Evolutionary conservation across 371 early-diverging fungal species (phyloP).

Genomic region (Neoconidiobolus thromboides): DNA sequence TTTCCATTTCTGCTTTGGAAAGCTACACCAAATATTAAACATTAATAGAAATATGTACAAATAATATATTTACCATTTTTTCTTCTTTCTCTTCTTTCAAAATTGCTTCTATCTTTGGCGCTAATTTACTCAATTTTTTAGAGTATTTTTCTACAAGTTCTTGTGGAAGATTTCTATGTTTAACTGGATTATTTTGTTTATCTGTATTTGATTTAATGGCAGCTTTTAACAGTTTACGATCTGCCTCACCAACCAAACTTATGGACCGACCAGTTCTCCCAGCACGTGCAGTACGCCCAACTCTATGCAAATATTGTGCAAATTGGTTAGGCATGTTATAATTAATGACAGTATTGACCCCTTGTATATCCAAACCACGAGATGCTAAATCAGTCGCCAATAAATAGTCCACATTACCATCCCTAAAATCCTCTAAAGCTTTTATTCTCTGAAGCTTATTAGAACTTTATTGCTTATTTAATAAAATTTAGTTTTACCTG

Average conservation of each 20-base stretch:
- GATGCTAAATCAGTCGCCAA: conserved; percentile 99
- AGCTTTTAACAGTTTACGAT: conserved; percentile 82
- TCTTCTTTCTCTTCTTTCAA: conserved; percentile 74
- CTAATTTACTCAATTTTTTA: conserved; percentile 35
- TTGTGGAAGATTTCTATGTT: conserved; percentile 68
- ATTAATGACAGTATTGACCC: conserved; percentile 97
- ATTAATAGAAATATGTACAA: neutral
- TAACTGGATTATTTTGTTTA: conserved; percentile 25
- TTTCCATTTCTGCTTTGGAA: conserved; percentile 72
- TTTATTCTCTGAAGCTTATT: conserved; percentile 42
- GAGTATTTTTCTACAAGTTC: conserved; percentile 56
- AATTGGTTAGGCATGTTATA: conserved; percentile 95
- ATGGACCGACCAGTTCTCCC: conserved; percentile 71
- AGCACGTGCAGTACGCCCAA: conserved; percentile 98
- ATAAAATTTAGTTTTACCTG: conserved; percentile 19
- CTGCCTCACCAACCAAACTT: conserved; percentile 76
- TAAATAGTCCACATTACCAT: conserved; percentile 64
- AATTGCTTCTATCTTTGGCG: conserved; percentile 52
- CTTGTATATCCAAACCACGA: conserved; percentile 97
- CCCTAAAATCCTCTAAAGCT: conserved; percentile 83
- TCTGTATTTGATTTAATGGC: conserved; percentile 65
- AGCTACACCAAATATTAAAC: conserved; percentile 12
- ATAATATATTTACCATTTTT: conserved; percentile 16
- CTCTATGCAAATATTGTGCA: conserved; percentile 94
- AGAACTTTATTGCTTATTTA: neutral